Conservation (phyloP, 495 filamentous ascomycete genomes). For the Talaromyces liani region DNA sequence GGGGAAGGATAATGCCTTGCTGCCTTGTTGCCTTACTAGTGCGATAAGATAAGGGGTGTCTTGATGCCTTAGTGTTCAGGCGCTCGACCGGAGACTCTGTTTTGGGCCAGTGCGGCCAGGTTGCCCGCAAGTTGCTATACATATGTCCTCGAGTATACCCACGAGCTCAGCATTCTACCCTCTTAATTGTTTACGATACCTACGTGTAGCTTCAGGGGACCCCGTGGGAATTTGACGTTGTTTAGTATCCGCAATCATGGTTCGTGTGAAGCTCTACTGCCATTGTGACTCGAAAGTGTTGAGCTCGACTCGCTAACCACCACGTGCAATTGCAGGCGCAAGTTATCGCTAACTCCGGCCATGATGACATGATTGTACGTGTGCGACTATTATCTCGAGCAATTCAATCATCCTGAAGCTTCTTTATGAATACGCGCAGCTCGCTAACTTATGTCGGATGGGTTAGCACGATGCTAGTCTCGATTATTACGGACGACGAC, state of each 20-base stretch:
- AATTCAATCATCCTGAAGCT: not conserved
- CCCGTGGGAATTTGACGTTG: too few species aligned
- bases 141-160: not conserved
- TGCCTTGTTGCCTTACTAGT: not conserved
- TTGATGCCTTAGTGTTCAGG: constrained; percentile 1
- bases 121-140: constrained; percentile 1
- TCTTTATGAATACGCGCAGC: not conserved
- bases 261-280: constrained; percentile 5
- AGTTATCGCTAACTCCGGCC: constrained; percentile 82
- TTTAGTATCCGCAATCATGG: not conserved
- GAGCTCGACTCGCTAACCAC: not conserved
- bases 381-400: not conserved
- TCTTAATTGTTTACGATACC: not conserved
- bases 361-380: constrained; percentile 99
- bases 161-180: not conserved
- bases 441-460: constrained; percentile 3
- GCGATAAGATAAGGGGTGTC: constrained; percentile 7
- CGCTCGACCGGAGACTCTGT: not conserved
- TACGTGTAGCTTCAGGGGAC: not conserved
- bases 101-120: constrained; percentile 9
- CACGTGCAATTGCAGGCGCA: constrained; percentile 50
- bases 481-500: constrained; percentile 94
- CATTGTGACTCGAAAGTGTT: not conserved
- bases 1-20: constrained; percentile 5
- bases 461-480: constrained; percentile 89